A percentile compares a stretch with the other conserved stretches of the same genome.
Evolutionary conservation across 73 alveolate species (phyloP).

Genomic region (Paramecium pentaurelia): DNA sequence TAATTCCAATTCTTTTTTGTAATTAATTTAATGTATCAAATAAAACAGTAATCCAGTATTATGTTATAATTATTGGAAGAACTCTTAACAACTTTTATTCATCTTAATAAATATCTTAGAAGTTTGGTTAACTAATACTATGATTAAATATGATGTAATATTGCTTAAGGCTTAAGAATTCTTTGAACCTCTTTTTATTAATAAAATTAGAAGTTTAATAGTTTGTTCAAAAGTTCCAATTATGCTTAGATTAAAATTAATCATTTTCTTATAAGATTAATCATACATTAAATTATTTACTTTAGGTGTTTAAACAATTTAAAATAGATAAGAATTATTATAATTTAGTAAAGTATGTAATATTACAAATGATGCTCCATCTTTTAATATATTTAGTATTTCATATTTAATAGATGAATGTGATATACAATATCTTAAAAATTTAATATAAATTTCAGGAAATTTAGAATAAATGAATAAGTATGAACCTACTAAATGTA

Average conservation of each 20-base stretch:
- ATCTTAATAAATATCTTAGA: background rate
- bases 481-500: background rate
- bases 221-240: background rate
- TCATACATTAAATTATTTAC: background rate
- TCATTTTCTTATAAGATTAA: background rate
- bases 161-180: background rate
- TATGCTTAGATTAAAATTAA: background rate
- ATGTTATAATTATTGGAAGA: background rate
- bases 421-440: background rate
- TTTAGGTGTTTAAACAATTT: background rate
- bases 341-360: background rate
- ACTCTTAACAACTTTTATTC: background rate
- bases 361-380: background rate
- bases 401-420: background rate
- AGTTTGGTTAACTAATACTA: background rate
- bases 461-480: background rate
- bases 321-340: background rate
- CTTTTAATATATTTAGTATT: background rate
- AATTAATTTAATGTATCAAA: background rate
- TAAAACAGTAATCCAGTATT: background rate
- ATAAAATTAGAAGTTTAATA: background rate
- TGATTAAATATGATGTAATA: background rate
- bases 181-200: conserved; percentile 8
- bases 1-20: background rate
- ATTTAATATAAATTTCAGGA: background rate